These are phyloP conservation scores for Penicillium crustosum DNA, from an alignment of 2,329 filamentous ascomycete genomes.

Conservation along the genomic window DNA sequence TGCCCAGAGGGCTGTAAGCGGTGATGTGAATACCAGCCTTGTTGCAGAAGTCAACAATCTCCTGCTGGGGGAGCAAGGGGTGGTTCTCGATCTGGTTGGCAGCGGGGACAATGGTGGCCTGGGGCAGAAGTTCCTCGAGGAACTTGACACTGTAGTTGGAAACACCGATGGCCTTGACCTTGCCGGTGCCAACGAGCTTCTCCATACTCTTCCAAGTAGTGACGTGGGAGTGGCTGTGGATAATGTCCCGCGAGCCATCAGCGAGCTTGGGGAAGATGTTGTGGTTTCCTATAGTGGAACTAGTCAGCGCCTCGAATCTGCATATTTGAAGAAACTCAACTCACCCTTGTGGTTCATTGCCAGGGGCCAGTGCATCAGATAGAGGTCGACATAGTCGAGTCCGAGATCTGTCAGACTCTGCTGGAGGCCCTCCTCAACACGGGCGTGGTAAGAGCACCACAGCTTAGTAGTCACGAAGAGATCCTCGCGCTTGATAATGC, in stretches of 20 bases:
- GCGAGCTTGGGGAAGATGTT: slow-evolving; percentile 66
- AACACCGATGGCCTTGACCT: slow-evolving; percentile 59
- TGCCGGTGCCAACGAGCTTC: slow-evolving; percentile 54
- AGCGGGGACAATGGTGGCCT: slow-evolving; percentile 62
- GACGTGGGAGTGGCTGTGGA: slow-evolving; percentile 67
- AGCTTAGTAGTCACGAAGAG: slow-evolving; percentile 84
- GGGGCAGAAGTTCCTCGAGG: slow-evolving; percentile 56
- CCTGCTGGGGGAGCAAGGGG: slow-evolving; percentile 63
- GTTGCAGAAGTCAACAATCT: slow-evolving; percentile 53
- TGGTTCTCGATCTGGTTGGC: slow-evolving; percentile 83
- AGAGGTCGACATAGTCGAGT: slow-evolving; percentile 78
- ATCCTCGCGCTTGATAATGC: slow-evolving; percentile 71
- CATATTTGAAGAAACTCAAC: slow-evolving; percentile 1
- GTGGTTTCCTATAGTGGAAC: slow-evolving; percentile 32
- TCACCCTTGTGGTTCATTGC: slow-evolving; percentile 72
- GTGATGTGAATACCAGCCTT: slow-evolving; percentile 54
- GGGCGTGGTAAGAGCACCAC: slow-evolving; percentile 76
- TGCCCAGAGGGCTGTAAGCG: slow-evolving; percentile 50
- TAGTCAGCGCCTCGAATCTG: slow-evolving; percentile 1
- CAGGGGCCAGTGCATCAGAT: slow-evolving; percentile 80
- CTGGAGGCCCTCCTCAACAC: slow-evolving; percentile 67
- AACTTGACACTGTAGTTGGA: slow-evolving; percentile 58
- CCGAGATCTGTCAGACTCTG: slow-evolving; percentile 72
- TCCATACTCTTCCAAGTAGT: slow-evolving; percentile 75
- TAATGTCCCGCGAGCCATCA: slow-evolving; percentile 73